Evolutionary conservation across 441 rosid genomes (phyloP).

Genomic region (Populus hybrid): DNA sequence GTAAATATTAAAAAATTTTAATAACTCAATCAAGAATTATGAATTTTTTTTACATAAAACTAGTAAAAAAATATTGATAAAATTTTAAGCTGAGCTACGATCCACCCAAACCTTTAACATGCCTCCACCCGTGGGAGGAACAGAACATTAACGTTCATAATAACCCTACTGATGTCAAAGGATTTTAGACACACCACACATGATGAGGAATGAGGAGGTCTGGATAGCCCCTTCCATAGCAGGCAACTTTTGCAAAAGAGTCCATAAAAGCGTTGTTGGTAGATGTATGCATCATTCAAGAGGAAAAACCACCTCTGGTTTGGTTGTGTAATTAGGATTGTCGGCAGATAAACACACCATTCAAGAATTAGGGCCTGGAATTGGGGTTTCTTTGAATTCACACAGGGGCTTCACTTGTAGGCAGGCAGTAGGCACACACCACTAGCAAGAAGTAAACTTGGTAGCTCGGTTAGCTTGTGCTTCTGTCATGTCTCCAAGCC

Average conservation of each 20-base stretch:
- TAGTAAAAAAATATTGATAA: too few relatives aligned
- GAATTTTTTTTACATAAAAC: too few relatives aligned
- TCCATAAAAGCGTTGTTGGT: neutral
- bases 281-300: neutral
- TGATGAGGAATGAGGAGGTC: neutral
- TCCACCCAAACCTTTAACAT: too few relatives aligned
- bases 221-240: neutral
- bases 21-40: too few relatives aligned
- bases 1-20: too few relatives aligned
- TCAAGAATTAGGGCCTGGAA: neutral
- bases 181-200: neutral
- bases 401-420: neutral
- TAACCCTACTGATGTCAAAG: neutral
- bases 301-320: neutral
- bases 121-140: neutral
- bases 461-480: neutral
- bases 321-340: neutral
- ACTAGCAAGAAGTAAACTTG: neutral
- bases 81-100: too few relatives aligned
- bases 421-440: neutral
- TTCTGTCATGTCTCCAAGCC: slow-evolving; percentile 9
- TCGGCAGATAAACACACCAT: neutral
- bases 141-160: neutral
- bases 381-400: neutral
- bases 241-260: neutral